phyloP scores from a whole-genome alignment of 495 filamentous ascomycete genomes.

The Terfezia boudieri region DNA sequence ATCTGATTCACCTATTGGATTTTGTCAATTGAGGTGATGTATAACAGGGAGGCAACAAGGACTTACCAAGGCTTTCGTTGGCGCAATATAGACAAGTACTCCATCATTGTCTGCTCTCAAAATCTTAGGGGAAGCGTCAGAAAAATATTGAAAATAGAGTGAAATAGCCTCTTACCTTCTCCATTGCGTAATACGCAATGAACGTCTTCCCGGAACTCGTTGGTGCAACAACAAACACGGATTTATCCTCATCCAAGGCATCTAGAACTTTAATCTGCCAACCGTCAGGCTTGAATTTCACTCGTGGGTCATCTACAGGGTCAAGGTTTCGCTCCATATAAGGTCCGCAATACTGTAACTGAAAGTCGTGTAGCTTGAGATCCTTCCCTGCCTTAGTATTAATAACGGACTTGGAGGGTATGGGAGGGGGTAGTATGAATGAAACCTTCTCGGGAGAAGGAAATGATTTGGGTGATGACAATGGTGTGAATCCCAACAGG shows the following conservation, averaged over 20 bases:
- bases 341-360: constrained; percentile 42
- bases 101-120: constrained; percentile 36
- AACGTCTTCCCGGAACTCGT: constrained; percentile 44
- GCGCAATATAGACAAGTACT: constrained; percentile 55
- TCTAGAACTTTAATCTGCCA: constrained; percentile 60
- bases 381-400: constrained; percentile 20
- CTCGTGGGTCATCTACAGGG: constrained; percentile 39
- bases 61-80: constrained; percentile 48
- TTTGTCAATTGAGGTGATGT: neutral
- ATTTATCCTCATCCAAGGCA: constrained; percentile 42
- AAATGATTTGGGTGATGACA: neutral
- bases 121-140: constrained; percentile 22
- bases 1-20: constrained; percentile 41
- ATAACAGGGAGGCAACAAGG: neutral
- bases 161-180: constrained; percentile 22
- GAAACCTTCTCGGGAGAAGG: neutral
- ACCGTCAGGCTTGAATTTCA: constrained; percentile 46
- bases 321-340: constrained; percentile 56
- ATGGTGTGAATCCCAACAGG: neutral
- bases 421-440: neutral
- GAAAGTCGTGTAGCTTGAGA: constrained; percentile 26
- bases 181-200: constrained; percentile 57
- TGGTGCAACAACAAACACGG: constrained; percentile 53
- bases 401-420: constrained; percentile 11
- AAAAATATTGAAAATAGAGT: neutral